Base-by-base conservation (phyloP, 139 green algal species). In the Volvox reticuliferus region DNA sequence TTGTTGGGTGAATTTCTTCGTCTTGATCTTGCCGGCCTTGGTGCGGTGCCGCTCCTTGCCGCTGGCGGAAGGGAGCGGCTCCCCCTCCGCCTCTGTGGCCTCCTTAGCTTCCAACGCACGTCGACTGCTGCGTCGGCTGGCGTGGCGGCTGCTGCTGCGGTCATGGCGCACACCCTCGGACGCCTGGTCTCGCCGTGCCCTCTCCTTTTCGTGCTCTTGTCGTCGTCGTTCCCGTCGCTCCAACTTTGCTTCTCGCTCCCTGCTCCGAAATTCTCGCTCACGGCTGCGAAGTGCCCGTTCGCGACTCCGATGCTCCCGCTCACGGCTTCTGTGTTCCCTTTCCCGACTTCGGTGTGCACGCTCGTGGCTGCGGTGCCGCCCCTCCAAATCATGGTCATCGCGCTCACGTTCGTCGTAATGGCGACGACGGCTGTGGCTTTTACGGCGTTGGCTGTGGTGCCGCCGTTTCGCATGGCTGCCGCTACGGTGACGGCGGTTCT, bases 21-120 rank as follows among this genome's bases (percentile, higher is more conserved):
- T 55, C 73, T 90, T 90, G 50, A 90, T 83, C 20, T 81, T 86
- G 62, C 88, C 88, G 9, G 88, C 71, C 37, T 80, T 91, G 36
- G 63, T 81, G 65, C 62, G 65, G 30, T 88, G 88, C 78, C 67
- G 78, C 79, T 91, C 79, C 79, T 86, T 85, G 13, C 20, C 17
- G 67, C 79, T 50, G 21, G 83, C 37, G 36, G 68, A 65, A 35
- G n/a, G 50, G n/a, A 62, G 81, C 81, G 61, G 76, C 22, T 35
- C 82, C 21, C 44, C 44, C 44, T 55, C 44, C 44, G 44, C 44
- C 44, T 55, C 44, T 55, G 44, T 55, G 44, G 44, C 44, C 44
- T 55, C 44, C 44, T 55, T 55, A 14, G 44, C 44, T 55, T 55
- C 44, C 44, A 9, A 55, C 44, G 5, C 44, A 9, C 44, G 44